phyloP scores from a whole-genome alignment of 2,329 filamentous ascomycete genomes.

The Pseudocercospora eumusae region DNA sequence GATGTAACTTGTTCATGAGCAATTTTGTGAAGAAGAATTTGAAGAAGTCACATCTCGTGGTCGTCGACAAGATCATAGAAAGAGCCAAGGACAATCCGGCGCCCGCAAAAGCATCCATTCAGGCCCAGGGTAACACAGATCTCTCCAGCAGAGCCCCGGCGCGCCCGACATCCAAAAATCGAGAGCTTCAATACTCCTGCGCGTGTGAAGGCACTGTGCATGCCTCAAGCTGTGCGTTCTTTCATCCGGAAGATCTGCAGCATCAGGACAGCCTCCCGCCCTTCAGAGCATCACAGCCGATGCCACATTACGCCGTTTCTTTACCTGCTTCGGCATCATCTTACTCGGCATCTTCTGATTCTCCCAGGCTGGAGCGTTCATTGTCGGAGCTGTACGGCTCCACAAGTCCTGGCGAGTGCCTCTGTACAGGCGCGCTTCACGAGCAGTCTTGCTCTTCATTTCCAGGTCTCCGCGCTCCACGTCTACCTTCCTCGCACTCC shows the following conservation, averaged over 20 bases:
- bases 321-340: conserved; percentile 17
- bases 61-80: conserved; percentile 59
- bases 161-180: conserved; percentile 12
- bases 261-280: conserved; percentile 1
- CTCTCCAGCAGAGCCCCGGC: conserved; percentile 14
- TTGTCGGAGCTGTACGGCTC: conserved; percentile 28
- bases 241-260: conserved; percentile 22
- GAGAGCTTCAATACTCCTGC: conserved; percentile 20
- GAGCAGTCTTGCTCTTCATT: conserved; percentile 22
- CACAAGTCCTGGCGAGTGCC: conserved; percentile 19
- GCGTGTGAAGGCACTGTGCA: conserved; percentile 24
- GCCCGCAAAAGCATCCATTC: conserved; percentile 1
- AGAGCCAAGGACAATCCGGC: conserved; percentile 22
- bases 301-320: conserved; percentile 20
- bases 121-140: conserved; percentile 3
- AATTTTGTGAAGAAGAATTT: conserved; percentile 80
- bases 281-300: conserved; percentile 10
- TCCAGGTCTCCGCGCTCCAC: conserved; percentile 24
- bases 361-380: conserved; percentile 13
- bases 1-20: conserved; percentile 74
- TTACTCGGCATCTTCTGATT: conserved; percentile 11
- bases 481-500: conserved; percentile 10
- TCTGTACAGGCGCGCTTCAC: conserved; percentile 30
- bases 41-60: conserved; percentile 69
- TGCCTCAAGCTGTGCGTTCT: conserved; percentile 21